Evolutionary conservation across 345 rosid species (phyloP).

Genomic region (Salix koriyanagi): DNA sequence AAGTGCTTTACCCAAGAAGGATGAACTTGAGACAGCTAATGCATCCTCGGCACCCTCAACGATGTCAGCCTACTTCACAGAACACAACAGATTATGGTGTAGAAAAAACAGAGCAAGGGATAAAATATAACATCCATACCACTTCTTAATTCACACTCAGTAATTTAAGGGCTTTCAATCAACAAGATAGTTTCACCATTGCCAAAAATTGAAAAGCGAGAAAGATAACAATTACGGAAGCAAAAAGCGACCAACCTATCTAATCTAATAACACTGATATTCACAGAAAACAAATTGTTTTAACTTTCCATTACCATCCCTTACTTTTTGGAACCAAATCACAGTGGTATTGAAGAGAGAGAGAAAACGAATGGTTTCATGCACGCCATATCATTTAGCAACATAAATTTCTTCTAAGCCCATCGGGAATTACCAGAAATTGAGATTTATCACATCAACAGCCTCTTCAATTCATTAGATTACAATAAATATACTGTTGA

Average conservation of each 20-base stretch:
- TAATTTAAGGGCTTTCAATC: background rate
- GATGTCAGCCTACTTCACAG: conserved; percentile 41
- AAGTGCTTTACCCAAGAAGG: conserved; percentile 27
- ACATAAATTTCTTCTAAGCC: background rate
- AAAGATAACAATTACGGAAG: background rate
- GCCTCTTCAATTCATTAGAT: background rate
- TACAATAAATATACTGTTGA: background rate
- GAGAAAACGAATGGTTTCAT: background rate
- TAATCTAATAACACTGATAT: background rate
- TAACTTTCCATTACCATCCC: background rate
- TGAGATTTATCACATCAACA: conserved; percentile 1
- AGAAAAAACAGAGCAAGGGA: background rate
- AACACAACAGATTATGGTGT: conserved; percentile 12
- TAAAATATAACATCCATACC: background rate
- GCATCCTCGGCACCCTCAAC: conserved; percentile 27
- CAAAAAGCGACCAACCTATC: background rate
- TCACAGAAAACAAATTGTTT: background rate
- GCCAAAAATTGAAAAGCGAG: background rate
- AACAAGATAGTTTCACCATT: background rate
- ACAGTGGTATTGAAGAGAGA: background rate
- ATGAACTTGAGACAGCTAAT: conserved; percentile 25
- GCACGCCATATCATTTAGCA: background rate
- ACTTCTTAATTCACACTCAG: background rate
- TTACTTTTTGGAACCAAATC: background rate
- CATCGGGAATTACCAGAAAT: background rate